A percentile compares a stretch with the other conserved stretches of the same genome.
Evolutionary conservation across 306 rosid genomes (phyloP).

Genomic region (Rosa rugosa): DNA sequence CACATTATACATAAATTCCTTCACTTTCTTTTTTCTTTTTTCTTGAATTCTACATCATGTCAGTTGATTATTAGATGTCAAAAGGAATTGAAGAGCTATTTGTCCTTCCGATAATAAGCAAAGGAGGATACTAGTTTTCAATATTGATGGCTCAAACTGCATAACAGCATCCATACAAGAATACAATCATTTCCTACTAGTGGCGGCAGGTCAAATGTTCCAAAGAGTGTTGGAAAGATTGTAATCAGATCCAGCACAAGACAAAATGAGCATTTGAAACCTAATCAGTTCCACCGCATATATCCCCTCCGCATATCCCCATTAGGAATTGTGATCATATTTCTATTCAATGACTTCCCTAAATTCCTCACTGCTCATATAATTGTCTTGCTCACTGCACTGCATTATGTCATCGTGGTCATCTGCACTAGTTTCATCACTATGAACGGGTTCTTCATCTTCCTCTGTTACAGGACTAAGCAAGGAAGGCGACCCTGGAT

Average conservation of each 20-base stretch:
- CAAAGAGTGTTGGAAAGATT: not conserved
- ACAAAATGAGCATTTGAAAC: not conserved
- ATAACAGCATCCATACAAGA: not conserved
- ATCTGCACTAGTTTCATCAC: not conserved
- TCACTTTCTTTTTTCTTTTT: too few relatives aligned
- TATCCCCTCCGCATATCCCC: not conserved
- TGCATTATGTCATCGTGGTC: not conserved
- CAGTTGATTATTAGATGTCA: too few relatives aligned
- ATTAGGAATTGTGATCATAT: not conserved
- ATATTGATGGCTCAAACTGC: not conserved
- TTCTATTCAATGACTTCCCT: not conserved
- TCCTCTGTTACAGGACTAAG: constrained; percentile 7
- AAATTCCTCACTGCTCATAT: not conserved
- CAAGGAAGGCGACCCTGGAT: not conserved
- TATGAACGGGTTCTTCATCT: not conserved
- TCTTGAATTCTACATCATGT: too few relatives aligned
- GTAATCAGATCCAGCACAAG: not conserved
- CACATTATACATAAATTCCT: too few relatives aligned
- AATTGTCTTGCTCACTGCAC: not conserved
- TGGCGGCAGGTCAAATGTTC: not conserved
- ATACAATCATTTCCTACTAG: not conserved
- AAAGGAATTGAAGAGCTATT: not conserved
- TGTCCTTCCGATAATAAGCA: not conserved
- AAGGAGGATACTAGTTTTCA: not conserved
- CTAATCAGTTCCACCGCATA: not conserved